Conservation (phyloP, 2,329 filamentous ascomycete species). For the Zymoseptoria crescenta region DNA sequence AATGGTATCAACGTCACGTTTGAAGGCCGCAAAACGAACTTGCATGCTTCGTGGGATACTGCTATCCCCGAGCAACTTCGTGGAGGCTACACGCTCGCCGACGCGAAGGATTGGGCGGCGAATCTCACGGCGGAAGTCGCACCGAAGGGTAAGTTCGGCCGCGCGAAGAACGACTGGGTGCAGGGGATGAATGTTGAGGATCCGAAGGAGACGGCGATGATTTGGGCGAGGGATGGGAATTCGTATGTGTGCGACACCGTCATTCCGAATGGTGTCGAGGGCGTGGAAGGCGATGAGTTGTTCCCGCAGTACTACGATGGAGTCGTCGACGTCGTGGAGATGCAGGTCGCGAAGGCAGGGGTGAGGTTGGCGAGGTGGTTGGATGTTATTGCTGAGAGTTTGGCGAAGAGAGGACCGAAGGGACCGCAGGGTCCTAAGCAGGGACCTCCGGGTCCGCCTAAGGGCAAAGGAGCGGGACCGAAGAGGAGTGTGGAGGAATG, state of each 20-base stretch:
- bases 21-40: constrained; percentile 33
- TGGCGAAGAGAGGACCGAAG: too few species aligned
- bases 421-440: too few species aligned
- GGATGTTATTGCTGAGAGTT: constrained; percentile 25
- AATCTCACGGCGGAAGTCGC: constrained; percentile 33
- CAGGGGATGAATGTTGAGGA: constrained; percentile 31
- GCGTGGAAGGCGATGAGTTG: constrained; percentile 32
- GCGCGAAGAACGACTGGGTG: constrained; percentile 30
- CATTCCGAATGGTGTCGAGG: constrained; percentile 31
- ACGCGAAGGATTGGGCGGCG: constrained; percentile 33
- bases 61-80: constrained; percentile 37
- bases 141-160: constrained; percentile 30
- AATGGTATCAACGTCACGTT: constrained; percentile 40
- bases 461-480: neutral
- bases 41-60: constrained; percentile 40
- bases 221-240: constrained; percentile 39
- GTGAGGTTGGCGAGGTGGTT: constrained; percentile 32
- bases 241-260: constrained; percentile 36
- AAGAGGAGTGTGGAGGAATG: neutral
- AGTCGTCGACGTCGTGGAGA: constrained; percentile 33
- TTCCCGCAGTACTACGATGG: constrained; percentile 27
- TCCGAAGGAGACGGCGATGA: constrained; percentile 30
- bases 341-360: constrained; percentile 39
- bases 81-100: constrained; percentile 33
- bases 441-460: too few species aligned